Evolutionary conservation across 305 asterid species (phyloP), one percentile per base, ranked within the genome.

Genomic region (Rubia balearica): DNA sequence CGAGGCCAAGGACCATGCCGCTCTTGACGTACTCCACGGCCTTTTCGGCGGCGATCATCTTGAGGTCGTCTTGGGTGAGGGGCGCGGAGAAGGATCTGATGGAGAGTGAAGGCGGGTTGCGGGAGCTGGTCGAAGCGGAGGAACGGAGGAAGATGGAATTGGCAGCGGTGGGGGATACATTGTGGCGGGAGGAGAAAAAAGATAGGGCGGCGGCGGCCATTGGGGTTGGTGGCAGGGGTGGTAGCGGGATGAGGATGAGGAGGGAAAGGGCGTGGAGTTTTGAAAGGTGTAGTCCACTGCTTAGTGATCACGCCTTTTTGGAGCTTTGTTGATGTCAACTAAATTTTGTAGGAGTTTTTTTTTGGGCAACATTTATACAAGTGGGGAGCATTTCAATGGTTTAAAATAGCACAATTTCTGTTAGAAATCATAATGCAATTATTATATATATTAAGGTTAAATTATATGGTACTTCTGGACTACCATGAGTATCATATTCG

Each of bases 1-100:
- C 98, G 57, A 92, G 84, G 71, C 98, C 98, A 56, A 92, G 88
- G 38, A 90, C 96, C 98, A 92, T 92, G 73, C 98, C 96, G 78
- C 83, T 74, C 65, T 84, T 77, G 41, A 92, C 90, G 71, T 92
- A 92, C 30, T 90, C 96, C 8, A 92, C 87, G 75, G 96, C 98
- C 72, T 92, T 90, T 73, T 90, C 96, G 60, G 98, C 98, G 46
- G 98, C 98, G 71, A 90, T 84, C 67, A 85, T 88, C 57, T 92
- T 92, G 73, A 92, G 92, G 62, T 85, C 90, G 74, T 92, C 96
- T 48, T 92, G 98, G 68, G 91, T 82, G 70, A 90, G 80, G 74
- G 79, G 75, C 30, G 73, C 82, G 66, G 98, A 89, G 68, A 83
- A 62, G 76, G 90, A 83, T 72, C 79, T 88, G 87, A 90, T 62